phyloP scores from a whole-genome alignment of 2,329 filamentous ascomycete species.

The Periconia sp. region DNA sequence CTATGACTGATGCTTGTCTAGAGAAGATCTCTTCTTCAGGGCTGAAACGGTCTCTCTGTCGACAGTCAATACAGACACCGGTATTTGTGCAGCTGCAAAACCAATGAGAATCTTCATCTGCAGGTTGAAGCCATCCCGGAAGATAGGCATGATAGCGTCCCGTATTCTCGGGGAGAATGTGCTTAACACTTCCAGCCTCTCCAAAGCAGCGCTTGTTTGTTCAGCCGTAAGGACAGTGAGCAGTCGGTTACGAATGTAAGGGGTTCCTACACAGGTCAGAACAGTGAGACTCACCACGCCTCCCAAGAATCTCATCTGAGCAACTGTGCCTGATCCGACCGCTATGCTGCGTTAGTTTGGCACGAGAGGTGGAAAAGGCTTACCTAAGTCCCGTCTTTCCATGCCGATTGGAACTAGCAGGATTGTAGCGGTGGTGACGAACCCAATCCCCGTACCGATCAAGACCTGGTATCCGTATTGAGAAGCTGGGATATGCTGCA shows the following conservation, averaged over 20 bases:
- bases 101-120: constrained; percentile 15
- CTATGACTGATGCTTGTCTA: too few relatives aligned
- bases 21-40: too few relatives aligned
- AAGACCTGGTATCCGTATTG: constrained; percentile 11
- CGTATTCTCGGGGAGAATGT: not conserved
- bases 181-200: constrained; percentile 8
- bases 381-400: constrained; percentile 4
- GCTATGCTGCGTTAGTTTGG: constrained; percentile 4
- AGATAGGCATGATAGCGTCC: not conserved
- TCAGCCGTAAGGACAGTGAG: constrained; percentile 1
- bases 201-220: not conserved
- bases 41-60: too few relatives aligned
- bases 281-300: constrained; percentile 13
- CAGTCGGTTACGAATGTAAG: constrained; percentile 2
- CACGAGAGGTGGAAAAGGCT: not conserved
- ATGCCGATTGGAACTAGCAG: not conserved
- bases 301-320: constrained; percentile 16
- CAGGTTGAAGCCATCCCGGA: constrained; percentile 10
- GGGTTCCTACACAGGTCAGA: constrained; percentile 7
- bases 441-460: constrained; percentile 3
- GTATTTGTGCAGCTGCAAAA: constrained; percentile 9
- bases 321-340: constrained; percentile 8
- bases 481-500: constrained; percentile 1
- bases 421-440: not conserved
- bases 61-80: constrained; percentile 3